Percentiles rank a stretch among this genome's conserved stretches.
phyloP scores from a whole-genome alignment of 768 basidiomycete genomes.

The Naganishia onofrii region DNA sequence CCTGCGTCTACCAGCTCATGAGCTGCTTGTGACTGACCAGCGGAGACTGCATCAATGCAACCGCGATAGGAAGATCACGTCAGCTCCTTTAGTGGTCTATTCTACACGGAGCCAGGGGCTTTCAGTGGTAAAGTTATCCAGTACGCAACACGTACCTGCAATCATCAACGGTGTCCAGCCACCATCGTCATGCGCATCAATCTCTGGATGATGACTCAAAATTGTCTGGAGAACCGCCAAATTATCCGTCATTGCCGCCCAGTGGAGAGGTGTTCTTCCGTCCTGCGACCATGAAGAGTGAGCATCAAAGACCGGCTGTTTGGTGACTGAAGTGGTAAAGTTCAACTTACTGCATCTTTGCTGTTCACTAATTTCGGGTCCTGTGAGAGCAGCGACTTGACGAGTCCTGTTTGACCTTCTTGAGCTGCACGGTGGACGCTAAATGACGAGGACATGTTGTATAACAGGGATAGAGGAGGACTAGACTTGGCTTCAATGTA shows the following conservation, averaged over 20 bases:
- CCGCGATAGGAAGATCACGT: too few relatives aligned
- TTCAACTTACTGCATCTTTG: slow-evolving; percentile 46
- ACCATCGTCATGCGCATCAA: slow-evolving; percentile 46
- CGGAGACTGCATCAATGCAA: slow-evolving; percentile 42
- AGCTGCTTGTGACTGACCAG: slow-evolving; percentile 46
- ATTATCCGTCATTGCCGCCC: slow-evolving; percentile 47
- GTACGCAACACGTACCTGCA: slow-evolving; percentile 42
- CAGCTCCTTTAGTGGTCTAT: too few relatives aligned
- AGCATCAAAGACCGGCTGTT: too few relatives aligned
- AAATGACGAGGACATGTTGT: slow-evolving; percentile 41
- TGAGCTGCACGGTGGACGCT: slow-evolving; percentile 52
- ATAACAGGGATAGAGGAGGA: not conserved
- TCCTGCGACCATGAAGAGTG: slow-evolving; percentile 39
- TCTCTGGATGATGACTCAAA: slow-evolving; percentile 42
- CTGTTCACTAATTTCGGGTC: slow-evolving; percentile 46
- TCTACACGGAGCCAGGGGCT: too few relatives aligned
- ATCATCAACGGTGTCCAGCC: slow-evolving; percentile 53
- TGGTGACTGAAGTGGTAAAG: too few relatives aligned
- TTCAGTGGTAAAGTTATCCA: not conserved
- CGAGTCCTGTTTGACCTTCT: slow-evolving; percentile 52
- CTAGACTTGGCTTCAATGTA: too few relatives aligned
- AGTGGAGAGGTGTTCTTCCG: slow-evolving; percentile 52
- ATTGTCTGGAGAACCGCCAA: slow-evolving; percentile 46
- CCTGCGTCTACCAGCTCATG: slow-evolving; percentile 49
- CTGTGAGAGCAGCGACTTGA: slow-evolving; percentile 44